Conservation (phyloP, 108 stramenopile genomes). For the Pseudonitzschia pungens region DNA sequence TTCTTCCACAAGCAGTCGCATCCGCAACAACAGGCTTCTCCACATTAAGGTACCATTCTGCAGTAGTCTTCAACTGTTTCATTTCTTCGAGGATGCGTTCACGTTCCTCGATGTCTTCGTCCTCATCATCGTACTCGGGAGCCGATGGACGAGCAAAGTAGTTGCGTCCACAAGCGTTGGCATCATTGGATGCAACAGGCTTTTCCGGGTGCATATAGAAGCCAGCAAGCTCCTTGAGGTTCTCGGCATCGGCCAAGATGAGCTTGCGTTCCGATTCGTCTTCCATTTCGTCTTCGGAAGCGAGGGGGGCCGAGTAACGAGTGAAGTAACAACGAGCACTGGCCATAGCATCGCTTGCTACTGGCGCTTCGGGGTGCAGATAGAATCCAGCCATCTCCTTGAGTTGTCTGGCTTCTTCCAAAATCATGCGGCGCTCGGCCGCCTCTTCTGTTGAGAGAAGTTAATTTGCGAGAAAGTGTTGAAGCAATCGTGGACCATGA, state of each 20-base stretch:
- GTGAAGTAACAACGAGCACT: slow-evolving; percentile 53
- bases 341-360: slow-evolving; percentile 39
- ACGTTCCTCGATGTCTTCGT: slow-evolving; percentile 28
- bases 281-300: slow-evolving; percentile 40
- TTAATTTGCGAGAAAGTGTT: slow-evolving; percentile 5
- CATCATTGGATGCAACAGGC: slow-evolving; percentile 36
- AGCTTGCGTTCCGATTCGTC: slow-evolving; percentile 54
- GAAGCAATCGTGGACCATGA: not conserved
- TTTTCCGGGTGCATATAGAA: slow-evolving; percentile 42
- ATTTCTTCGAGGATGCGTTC: slow-evolving; percentile 27
- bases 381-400: slow-evolving; percentile 58
- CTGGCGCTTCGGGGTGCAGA: slow-evolving; percentile 61
- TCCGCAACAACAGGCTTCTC: slow-evolving; percentile 37
- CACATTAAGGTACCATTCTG: slow-evolving; percentile 30
- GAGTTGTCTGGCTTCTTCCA: slow-evolving; percentile 63
- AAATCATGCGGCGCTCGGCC: slow-evolving; percentile 66
- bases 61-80: slow-evolving; percentile 29
- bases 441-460: slow-evolving; percentile 8
- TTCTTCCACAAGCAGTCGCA: slow-evolving; percentile 46
- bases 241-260: slow-evolving; percentile 54
- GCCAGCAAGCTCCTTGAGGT: slow-evolving; percentile 43
- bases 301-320: slow-evolving; percentile 47
- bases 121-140: slow-evolving; percentile 31
- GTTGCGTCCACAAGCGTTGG: slow-evolving; percentile 48
- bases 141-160: slow-evolving; percentile 66